Evolutionary conservation across 164 flowering plant species (phyloP).

Genomic region (Vitis labrusca): DNA sequence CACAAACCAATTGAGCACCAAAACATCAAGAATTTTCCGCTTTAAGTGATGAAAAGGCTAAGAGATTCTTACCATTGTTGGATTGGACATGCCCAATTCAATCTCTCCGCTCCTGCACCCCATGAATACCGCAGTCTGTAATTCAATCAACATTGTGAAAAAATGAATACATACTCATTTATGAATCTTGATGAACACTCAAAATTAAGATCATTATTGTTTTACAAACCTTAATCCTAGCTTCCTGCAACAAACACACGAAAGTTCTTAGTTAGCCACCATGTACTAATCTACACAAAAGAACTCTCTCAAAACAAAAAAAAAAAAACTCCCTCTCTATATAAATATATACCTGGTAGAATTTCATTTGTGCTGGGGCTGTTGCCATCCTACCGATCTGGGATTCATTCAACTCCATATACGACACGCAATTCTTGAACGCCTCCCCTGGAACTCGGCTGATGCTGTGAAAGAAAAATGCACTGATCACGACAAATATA

Average conservation of each 20-base stretch:
- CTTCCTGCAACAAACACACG: slow-evolving; percentile 52
- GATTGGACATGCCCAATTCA: slow-evolving; percentile 60
- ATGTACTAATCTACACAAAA: not conserved
- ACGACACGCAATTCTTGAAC: slow-evolving; percentile 50
- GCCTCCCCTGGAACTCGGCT: slow-evolving; percentile 73
- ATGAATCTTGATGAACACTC: not conserved
- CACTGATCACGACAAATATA: not conserved
- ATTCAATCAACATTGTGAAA: not conserved
- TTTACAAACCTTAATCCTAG: slow-evolving; percentile 69
- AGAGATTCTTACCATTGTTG: slow-evolving; percentile 30
- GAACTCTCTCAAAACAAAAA: not conserved
- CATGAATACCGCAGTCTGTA: slow-evolving; percentile 61
- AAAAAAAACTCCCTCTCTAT: not conserved
- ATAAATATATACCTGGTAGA: slow-evolving; percentile 57
- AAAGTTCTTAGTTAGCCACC: not conserved
- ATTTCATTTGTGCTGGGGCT: slow-evolving; percentile 44
- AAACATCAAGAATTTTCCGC: no score
- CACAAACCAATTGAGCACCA: no score
- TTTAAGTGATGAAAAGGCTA: no score
- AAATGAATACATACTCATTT: no score
- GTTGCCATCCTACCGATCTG: slow-evolving; percentile 47
- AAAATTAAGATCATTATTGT: no score
- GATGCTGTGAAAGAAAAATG: not conserved
- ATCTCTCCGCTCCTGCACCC: slow-evolving; percentile 75
- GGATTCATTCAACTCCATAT: slow-evolving; percentile 37